Evolutionary conservation across 75 land plant species (phyloP).

Genomic region (Larix kaempferi): DNA sequence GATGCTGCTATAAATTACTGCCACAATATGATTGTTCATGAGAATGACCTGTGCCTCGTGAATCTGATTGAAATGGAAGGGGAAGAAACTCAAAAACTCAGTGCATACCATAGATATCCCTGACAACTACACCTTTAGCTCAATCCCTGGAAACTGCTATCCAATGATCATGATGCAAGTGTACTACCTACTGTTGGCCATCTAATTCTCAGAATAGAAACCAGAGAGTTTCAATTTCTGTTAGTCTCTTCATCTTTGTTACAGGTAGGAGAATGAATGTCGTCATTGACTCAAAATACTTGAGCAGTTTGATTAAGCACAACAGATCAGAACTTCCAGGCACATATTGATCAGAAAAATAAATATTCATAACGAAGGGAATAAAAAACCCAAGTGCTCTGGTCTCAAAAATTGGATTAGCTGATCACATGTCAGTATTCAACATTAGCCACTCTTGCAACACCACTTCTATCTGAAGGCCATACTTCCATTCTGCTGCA

Average conservation of each 20-base stretch:
- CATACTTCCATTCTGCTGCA: slow-evolving; percentile 72
- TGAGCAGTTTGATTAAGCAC: background rate
- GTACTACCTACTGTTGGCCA: background rate
- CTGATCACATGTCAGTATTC: no score
- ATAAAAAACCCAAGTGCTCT: background rate
- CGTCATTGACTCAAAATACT: background rate
- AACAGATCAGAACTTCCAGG: background rate
- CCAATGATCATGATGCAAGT: background rate
- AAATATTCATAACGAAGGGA: background rate
- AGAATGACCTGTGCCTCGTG: background rate
- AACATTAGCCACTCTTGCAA: background rate
- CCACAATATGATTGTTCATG: background rate
- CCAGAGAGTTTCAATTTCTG: background rate
- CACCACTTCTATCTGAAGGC: slow-evolving; percentile 69
- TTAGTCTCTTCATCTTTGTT: slow-evolving; percentile 1
- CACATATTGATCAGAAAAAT: background rate
- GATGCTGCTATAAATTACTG: background rate
- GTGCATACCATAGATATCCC: background rate
- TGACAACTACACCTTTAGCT: background rate
- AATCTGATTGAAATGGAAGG: background rate
- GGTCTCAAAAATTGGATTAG: slow-evolving; percentile 5
- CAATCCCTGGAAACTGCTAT: background rate
- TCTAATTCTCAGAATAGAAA: background rate
- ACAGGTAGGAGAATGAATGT: background rate
- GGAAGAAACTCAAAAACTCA: background rate